Evolutionary conservation across 148 eudicot species (phyloP), one percentile per base, ranked within the genome.

Genomic region (Persicaria tinctoria): DNA sequence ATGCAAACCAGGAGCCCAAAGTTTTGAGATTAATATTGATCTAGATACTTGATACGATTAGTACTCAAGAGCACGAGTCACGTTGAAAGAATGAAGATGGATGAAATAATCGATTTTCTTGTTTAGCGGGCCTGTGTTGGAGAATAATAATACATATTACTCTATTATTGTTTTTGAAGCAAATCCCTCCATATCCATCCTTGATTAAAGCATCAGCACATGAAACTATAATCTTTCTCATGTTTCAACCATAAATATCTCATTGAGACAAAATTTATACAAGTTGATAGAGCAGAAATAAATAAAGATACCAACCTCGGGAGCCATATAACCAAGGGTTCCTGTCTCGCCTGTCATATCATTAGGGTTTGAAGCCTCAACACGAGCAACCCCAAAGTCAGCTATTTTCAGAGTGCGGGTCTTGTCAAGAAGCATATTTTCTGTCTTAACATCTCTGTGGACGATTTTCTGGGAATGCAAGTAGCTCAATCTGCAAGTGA

Each of bases 341-440:
- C 97, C 94, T 14, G 97, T 92, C 79, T 92, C 97, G 5, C 97
- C 97, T 49, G 97, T 92, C 97, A 92, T 92, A 78, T 92, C 97
- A 79, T 88, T 84, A 16, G 97, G 95, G 82, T 92, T 92, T 74
- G 94, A 88, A 81, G 97, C 93, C 80, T 91, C 94, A 59, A 89
- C 88, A 74, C 97, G 94, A 69, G 94, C 97, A 77, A 92, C 97
- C 38, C 97, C 97, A 80, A 92, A 92, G 79, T 90, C 97, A 5
- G 97, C 95, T 77, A 92, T 88, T 79, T 92, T 92, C 48, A 92
- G 80, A n/a, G 91, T 87, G 11, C 89, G 82, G 49, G 84, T 83
- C 84, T 87, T 92, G 81, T 92, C 95, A 68, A 92, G 80, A 82
- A 92, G 95, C 97, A 92, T 90, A 74, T 90, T 92, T 75, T 92